phyloP scores from a whole-genome alignment of 139 green algal species.

The Closterium sp. region DNA sequence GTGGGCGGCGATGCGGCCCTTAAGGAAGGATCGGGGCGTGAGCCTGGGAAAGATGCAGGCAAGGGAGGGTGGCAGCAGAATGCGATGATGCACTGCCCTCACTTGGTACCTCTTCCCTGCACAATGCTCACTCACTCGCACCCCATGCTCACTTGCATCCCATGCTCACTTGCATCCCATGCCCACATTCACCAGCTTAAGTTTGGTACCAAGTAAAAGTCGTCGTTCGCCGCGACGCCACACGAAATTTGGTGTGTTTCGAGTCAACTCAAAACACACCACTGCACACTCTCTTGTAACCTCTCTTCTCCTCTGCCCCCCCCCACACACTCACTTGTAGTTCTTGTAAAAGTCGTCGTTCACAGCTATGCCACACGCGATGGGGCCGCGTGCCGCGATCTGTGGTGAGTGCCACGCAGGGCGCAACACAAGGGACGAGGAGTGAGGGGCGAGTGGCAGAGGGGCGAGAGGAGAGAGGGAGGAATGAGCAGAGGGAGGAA shows the following conservation, averaged over 20 bases:
- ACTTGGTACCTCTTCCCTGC: no score
- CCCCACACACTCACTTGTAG: constrained; percentile 20
- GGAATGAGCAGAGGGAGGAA: background rate
- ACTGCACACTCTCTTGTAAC: background rate
- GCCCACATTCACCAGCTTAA: no score
- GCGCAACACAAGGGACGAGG: background rate
- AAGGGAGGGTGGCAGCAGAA: no score
- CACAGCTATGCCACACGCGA: constrained; percentile 77
- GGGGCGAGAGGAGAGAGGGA: background rate
- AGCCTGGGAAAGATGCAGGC: no score
- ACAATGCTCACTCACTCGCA: no score
- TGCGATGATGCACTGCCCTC: no score
- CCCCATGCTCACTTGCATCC: no score
- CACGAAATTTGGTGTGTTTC: background rate
- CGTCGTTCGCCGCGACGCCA: constrained; percentile 52
- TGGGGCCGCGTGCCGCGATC: constrained; percentile 70
- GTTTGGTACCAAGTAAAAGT: no score
- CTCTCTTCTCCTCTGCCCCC: background rate
- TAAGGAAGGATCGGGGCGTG: no score
- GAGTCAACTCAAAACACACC: background rate
- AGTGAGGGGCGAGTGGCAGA: no score
- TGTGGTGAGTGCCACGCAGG: background rate
- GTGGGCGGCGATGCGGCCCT: no score
- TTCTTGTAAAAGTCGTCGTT: constrained; percentile 66
- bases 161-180: no score